Base-by-base conservation (phyloP, 106 monocot species). In the Agapanthus africanus region DNA sequence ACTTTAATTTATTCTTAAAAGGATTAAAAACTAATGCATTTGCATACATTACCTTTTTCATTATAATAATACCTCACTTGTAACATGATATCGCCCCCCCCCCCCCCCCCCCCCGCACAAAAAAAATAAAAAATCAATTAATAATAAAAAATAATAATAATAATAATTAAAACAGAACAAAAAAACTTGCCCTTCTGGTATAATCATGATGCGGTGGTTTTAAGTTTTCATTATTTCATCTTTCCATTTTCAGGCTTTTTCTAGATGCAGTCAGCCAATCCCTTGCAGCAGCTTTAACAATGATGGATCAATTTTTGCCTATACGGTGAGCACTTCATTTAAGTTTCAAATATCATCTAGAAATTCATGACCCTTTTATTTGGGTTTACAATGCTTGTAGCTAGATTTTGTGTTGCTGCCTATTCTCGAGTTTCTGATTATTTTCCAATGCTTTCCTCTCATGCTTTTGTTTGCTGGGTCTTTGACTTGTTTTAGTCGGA, bases 241-340 rank as follows among this genome's bases (percentile, higher is more conserved):
- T 11, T 64, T 56, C 8, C 14, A 39, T 22, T 67, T 61, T n/a
- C 76, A 95, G 91, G 91, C 91, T 72, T 77, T 95, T 66, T 27
- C 76, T 56, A 83, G 88, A 54, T 95, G 95, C 61, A 74, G 76
- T 54, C 66, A 56, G 37, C 88, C 95, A 27, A 95, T 95, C 37
- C 77, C 95, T 21, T 95, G 95, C 75, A 86, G 95, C 67, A 82
- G 86, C 61, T 95, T 91, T 50, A 95, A 91, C 80, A 71, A 83
- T 51, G 95, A 95, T 82, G 95, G 95, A 36, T 88, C 95, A 23
- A 88, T 95, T 32, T 95, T 82, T 82, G 91, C 95, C 16, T 95
- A 95, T 80, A 83, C 91, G 36, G 95, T 95, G 66, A 72, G 88
- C 78, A 35, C 13, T 23, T 72, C 23, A 76, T 35, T 31, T 41